Evolutionary conservation across 2,329 filamentous ascomycete species (phyloP), one percentile per base, ranked within the genome.

Genomic region (Byssothecium circinans): DNA sequence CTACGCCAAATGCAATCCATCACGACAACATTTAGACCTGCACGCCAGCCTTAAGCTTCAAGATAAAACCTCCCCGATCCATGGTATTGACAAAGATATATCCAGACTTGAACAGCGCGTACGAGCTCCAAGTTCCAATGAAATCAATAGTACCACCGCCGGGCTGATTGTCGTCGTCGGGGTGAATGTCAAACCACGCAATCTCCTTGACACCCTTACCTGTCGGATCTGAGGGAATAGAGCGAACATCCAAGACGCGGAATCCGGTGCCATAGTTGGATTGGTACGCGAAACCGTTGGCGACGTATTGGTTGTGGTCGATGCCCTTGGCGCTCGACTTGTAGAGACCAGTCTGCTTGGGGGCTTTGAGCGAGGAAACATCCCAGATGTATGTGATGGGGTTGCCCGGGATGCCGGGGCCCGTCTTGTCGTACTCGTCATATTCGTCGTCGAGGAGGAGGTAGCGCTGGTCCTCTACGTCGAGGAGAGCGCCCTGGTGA

Each of bases 401-500:
- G 50, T 70, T 61, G 27, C 68, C 68, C 15, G 65, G 40, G 4
- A 54, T 53, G 29, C 54, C 68, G 7, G 68, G 67, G 14, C 67
- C 69, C 14, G 62, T 59, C 30, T 62, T 57, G 55, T 71, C 68
- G 51, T 69, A 70, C 54, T 72, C 69, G 33, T 72, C 69, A 43
- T 70, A 70, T 43, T 72, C 69, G 32, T 72, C 69, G 23, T 72
- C 69, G 5, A 72, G 62, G n/a, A 72, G 61, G 15, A 72, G 54
- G 47, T 65, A 71, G 10, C 60, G 47, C 52, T 71, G 68, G 49
- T 68, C 60, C 20, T 64, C 53, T 19, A 60, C 56, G 50, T 71
- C 69, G 14, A 81, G 70, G 3, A 83, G 70, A 69, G 76, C 78
- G 6, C 81, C 81, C 58, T 83, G 81, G 59, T 84, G 81, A 1